Percentiles rank a stretch among this genome's conserved stretches.
These are phyloP conservation scores for Ophiostoma himal-ulmi DNA, from an alignment of 2,329 filamentous ascomycete species.

Conservation along the genomic window DNA sequence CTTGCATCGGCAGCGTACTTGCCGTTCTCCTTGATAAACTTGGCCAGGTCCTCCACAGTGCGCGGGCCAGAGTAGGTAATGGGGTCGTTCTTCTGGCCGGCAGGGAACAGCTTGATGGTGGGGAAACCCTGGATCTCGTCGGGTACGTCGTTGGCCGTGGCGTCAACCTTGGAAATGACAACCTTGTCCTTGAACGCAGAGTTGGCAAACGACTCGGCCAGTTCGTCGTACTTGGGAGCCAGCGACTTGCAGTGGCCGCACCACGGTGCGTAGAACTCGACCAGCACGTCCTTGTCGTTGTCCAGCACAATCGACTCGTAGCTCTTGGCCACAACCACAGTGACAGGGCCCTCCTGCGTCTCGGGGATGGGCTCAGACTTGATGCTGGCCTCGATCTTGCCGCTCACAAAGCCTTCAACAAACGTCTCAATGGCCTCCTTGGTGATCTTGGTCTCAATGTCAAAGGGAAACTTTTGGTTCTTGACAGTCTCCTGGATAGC, in stretches of 20 bases:
- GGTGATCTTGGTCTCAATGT: slow-evolving; percentile 74
- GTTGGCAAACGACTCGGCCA: slow-evolving; percentile 70
- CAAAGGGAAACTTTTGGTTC: slow-evolving; percentile 96
- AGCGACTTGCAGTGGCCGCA: slow-evolving; percentile 99
- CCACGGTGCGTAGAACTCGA: slow-evolving; percentile 99
- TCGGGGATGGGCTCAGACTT: slow-evolving; percentile 97
- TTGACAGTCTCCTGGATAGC: slow-evolving; percentile 93
- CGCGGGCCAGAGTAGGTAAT: slow-evolving; percentile 83
- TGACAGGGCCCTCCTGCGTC: slow-evolving; percentile 83
- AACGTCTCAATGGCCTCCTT: slow-evolving; percentile 68
- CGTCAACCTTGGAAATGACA: slow-evolving; percentile 94
- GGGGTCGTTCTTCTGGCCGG: slow-evolving; percentile 77
- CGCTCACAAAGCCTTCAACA: slow-evolving; percentile 75
- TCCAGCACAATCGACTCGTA: slow-evolving; percentile 90
- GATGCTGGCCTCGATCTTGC: slow-evolving; percentile 91
- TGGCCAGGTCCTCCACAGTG: slow-evolving; percentile 82
- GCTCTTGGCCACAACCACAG: slow-evolving; percentile 83
- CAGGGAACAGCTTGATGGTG: slow-evolving; percentile 96
- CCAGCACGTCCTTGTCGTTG: slow-evolving; percentile 89
- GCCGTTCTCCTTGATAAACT: slow-evolving; percentile 93
- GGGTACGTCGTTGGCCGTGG: slow-evolving; percentile 90
- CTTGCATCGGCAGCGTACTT: slow-evolving; percentile 72
- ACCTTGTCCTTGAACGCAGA: slow-evolving; percentile 77
- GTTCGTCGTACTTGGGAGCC: slow-evolving; percentile 92
- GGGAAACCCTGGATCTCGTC: slow-evolving; percentile 97